These are phyloP conservation scores for Ceratobasidium sp. DNA, from an alignment of 1,284 basidiomycete genomes.

Conservation along the genomic window DNA sequence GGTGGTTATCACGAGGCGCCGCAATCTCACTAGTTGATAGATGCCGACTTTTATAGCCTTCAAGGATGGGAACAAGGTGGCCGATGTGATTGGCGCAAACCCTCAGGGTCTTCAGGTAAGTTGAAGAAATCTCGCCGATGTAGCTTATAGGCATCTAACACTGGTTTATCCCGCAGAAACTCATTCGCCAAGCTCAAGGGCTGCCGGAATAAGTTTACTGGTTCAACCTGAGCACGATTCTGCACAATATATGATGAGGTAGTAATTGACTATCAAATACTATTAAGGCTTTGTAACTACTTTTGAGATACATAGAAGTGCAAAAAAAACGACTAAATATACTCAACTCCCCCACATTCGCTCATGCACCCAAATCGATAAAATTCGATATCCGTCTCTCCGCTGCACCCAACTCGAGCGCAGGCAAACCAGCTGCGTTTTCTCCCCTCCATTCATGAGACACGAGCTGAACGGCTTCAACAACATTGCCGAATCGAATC, in stretches of 20 bases:
- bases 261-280: no score
- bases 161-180: no score
- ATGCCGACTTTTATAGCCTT: constrained; percentile 33
- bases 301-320: no score
- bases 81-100: not conserved
- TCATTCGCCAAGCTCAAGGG: no score
- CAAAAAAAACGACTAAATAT: no score
- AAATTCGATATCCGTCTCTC: not conserved
- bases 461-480: constrained; percentile 4
- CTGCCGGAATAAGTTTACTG: no score
- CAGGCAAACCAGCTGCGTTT: constrained; percentile 3
- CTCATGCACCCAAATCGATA: constrained; percentile 26
- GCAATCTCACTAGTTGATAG: not conserved
- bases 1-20: not conserved
- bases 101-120: not conserved
- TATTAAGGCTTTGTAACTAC: no score
- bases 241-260: no score
- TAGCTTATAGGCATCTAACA: no score
- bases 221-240: no score
- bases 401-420: not conserved
- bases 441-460: constrained; percentile 37
- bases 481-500: constrained; percentile 17
- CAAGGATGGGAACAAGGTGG: constrained; percentile 13
- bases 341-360: not conserved
- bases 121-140: not conserved